Base-by-base conservation (phyloP, 495 filamentous ascomycete species). In the Penicillium ochrochloron region DNA sequence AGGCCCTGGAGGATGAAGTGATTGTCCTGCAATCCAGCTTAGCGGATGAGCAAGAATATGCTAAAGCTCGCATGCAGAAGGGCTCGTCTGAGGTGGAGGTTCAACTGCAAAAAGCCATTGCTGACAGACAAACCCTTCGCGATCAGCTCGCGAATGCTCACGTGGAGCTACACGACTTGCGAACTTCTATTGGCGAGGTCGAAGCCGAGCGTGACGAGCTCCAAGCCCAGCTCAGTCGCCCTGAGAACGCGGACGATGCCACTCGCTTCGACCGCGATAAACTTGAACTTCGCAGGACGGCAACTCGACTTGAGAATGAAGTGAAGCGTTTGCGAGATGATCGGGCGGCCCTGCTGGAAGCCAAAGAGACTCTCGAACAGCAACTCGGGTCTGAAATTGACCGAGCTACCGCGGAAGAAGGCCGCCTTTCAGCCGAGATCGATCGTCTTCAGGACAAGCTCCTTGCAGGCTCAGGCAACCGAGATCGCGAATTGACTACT, bases 1-100 rank as follows among this genome's bases (percentile, higher is more conserved):
- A 91, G 65, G 86, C 82, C n/a, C 72, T 96, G 17, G 90, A 94
- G 70, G 91, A 94, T 64, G 92, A 96, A 70, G 81, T 94, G 12
- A 86, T 93, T 54, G 84, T 94, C 39, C 76, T 94, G 34, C 91
- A 93, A 69, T 82, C 83, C 21, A 89, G 84, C 57, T 74, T 93
- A 48, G 90, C 93, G 63, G 91, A 95, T 63, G 92, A 92, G 71
- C 84, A 84, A 63, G 86, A 90, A 64, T 83, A 84, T 42, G 86
- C 85, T 17, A 87, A 86, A 9, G 75, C 83, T 17, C 85, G 88
- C 54, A 69, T 86, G 31, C 75, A 76, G 44, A 79, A 78, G 61
- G 72, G 70, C 15, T 66, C 81, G 23, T 72, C 79, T 44, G 81
- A 84, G n/a, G 66, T 83, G 10, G 83, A 85, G 39, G 70, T 68